Base-by-base conservation (phyloP, 2,329 filamentous ascomycete species). In the Xylaria digitata region DNA sequence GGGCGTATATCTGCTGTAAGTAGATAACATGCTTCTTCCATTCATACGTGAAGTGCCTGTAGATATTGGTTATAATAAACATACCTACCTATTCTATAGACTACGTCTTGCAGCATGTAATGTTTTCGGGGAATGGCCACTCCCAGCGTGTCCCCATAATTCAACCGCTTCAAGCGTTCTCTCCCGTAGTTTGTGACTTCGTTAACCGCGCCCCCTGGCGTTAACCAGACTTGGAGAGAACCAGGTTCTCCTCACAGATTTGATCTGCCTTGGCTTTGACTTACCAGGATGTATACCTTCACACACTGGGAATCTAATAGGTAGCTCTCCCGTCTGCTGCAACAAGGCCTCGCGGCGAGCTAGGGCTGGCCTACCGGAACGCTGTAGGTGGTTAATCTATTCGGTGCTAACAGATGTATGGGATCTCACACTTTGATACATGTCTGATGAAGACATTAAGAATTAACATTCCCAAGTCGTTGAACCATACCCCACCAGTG, bases 201-300 rank as follows among this genome's bases (percentile, higher is more conserved):
- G 40, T 40, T 21, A 61, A 43, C 30, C 19, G 17, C 13, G 32
- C 63, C 49, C 52, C 62, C 52, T 21, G 60, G 46, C 23, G 17
- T 46, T 61, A 56, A 45, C 60, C 63, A 59, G 26, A 55, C 56
- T 61, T 61, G 53, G 56, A 42, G 32, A 64, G 30, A 66, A 67
- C 67, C 67, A 26, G 67, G 67, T 69, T 69, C 67, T 67, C 63
- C 67, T 61, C 67, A 61, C 37, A 69, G 60, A 66, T 63, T 57
- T 34, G 55, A 52, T 43, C 61, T 56, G 54, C 50, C 32, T 46
- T 63, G 23, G 26, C 55, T 60, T 66, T 34, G 55, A 52, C 48
- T 63, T 56, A 49, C 50, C 32, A 19, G 59, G 56, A 46, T 63
- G 45, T 4, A 34, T 50, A 61, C 59, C 26, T 45, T 52, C 65